Base-by-base conservation (phyloP, 768 basidiomycete species). In the Boletus sp. region DNA sequence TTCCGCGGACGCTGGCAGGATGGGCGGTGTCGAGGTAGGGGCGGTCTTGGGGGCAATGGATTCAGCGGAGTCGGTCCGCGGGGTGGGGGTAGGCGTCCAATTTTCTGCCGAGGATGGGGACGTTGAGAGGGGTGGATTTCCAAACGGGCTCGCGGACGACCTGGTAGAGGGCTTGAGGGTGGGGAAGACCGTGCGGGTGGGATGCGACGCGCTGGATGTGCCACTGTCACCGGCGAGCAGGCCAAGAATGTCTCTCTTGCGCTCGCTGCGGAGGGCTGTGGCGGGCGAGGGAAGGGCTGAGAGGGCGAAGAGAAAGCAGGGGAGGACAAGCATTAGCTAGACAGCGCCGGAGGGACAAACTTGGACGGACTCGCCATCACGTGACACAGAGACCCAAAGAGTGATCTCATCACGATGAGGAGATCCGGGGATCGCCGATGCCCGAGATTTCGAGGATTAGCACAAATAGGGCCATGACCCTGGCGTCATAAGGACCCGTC, bases 351-450 rank as follows among this genome's bases (percentile, higher is more conserved):
- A n/a, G n/a, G n/a, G n/a, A n/a, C n/a, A n/a, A n/a, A n/a, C n/a
- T n/a, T n/a, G n/a, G n/a, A n/a, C n/a, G n/a, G n/a, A n/a, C n/a
- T n/a, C n/a, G n/a, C n/a, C n/a, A n/a, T n/a, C n/a, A n/a, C n/a
- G n/a, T n/a, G n/a, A n/a, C n/a, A n/a, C n/a, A n/a, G n/a, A n/a
- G n/a, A 25, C 4, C 23, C 23, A 25, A 25, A 25, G 4, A 25
- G 23, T 25, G 23, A 25, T 25, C 23, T 25, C 23, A 25, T 30
- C n/a, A 9, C 5, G 14, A 41, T 1, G 38, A 23, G 21, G 40
- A 7, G 21, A 64, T 54, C 63, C 62, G 62, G 63, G 6, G 27
- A 43, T 53, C 30, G 55, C 62, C 62, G 59, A 34, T 6, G 2
- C 4, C n/a, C 21, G 17, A n/a, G 39, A 38, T 38, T 40, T 21